Base-by-base conservation (phyloP, 768 basidiomycete genomes). In the Dendrothele bispora region DNA sequence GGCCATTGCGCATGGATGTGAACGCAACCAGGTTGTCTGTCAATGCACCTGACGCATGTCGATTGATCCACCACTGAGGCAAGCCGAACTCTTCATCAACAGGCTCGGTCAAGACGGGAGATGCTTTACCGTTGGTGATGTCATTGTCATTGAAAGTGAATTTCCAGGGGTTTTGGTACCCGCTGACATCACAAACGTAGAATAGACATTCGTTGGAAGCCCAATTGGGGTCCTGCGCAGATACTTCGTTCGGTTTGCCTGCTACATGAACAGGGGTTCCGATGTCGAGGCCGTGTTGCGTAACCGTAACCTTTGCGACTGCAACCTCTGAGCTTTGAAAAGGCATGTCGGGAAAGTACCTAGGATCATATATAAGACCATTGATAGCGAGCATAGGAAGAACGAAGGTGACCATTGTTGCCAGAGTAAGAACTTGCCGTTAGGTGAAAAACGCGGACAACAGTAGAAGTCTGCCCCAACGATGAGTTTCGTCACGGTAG, bases 131-230 rank as follows among this genome's bases (percentile, higher is more conserved):
- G 4, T 66, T 57, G 3, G 53, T 21, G 21, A 73, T 52, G 34
- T 69, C 66, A 32, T n/a, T n/a, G n/a, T 32, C 30, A 10, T n/a
- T 32, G 30, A 32, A 32, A n/a, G 30, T 32, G 61, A 77, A 83
- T 20, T 57, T 71, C 75, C 79, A 88, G 0, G 89, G 84, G 56
- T 90, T 87, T 48, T 78, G 73, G 59, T 74, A 91, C 0, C 84
- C 86, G 14, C 79, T 78, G 45, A 71, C 68, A 53, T 91, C 88
- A 26, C 72, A 77, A 6, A 82, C 80, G 65, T 83, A 89, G 38
- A 85, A 65, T 30, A 91, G 67, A 4, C 63, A 71, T 25, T 79
- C 72, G 53, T 82, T 69, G 48, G 67, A 70, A 4, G 72, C 62
- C 87, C 88, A 90, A 5, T 64, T 55, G 0, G 88, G 84, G 54